Evolutionary conservation across 2,329 filamentous ascomycete species (phyloP), one percentile per base, ranked within the genome.

Genomic region (Clonostachys byssicola): DNA sequence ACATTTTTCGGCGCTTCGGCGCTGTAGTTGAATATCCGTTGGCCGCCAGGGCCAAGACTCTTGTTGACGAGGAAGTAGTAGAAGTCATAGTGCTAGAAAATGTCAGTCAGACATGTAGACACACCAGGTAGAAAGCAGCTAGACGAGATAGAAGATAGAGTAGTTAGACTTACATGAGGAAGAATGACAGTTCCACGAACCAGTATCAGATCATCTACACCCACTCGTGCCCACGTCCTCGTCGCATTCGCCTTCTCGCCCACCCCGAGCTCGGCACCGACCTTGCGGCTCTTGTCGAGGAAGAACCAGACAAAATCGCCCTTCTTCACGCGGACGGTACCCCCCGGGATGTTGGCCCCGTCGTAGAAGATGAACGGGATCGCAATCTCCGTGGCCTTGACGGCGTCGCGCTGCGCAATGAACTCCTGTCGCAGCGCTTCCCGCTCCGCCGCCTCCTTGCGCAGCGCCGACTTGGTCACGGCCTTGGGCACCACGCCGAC

Each of bases 281-380:
- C 85, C 64, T 96, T 96, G 52, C 92, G 79, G 58, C 90, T 94
- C 60, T 88, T 85, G 66, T 99, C 94, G 4, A 99, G 72, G 54
- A 97, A 96, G 2, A 96, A 72, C 94, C 94, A 97, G 23, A 95
- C 77, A 48, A 84, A 86, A 60, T 97, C 94, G 10, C 94, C 92
- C 68, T 99, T 99, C 66, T 91, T 95, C 44, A 97, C 81, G 49
- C 86, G 85, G 43, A 92, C 92, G 13, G 80, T 80, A 2, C 92
- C 92, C 14, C 91, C 90, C 0, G 92, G 88, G 12, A 88, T 87
- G 63, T 95, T 92, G 18, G 89, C 89, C 14, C 94, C 94, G 56
- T 97, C 92, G 69, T 96, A 97, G 63, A 97, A 97, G 5, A 97
- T 89, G 65, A 97, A 99, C 0, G 94, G 94, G 34, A 99, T 86